Base-by-base conservation (phyloP, 2,329 filamentous ascomycete genomes). In the Colletotrichum liriopes region DNA sequence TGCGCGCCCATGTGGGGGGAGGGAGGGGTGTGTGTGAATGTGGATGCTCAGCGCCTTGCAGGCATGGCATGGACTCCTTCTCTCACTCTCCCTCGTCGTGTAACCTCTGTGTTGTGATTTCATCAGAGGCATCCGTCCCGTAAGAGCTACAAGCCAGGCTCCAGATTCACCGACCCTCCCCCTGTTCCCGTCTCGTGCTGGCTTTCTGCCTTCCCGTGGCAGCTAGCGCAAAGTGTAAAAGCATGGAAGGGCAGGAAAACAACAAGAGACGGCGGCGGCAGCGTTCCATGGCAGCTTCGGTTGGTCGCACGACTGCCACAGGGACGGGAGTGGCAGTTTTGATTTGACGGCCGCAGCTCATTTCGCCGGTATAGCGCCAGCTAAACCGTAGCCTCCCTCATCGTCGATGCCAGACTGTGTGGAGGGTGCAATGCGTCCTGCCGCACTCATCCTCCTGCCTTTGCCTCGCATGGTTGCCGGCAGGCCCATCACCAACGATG, bases 361-460 rank as follows among this genome's bases (percentile, higher is more conserved):
- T 52, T 64, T 54, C 45, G 20, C 61, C 61, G 11, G 23, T 23
- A 43, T n/a, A 32, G 51, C 37, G 37, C 35, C 23, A 54, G 23
- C 14, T 18, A 32, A 35, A 9, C 35, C 37, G 32, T 47, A 56
- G 39, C 55, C 29, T 60, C 29, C 39, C 41, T 60, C n/a, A 47
- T 20, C 14, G 39, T 32, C 32, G 37, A 63, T 72, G 65, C 64
- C 59, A 64, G 69, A 54, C 45, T 69, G 59, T 52, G 64, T 64
- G 43, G 62, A 35, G 29, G 16, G 18, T 58, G 43, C 43, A 52
- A 41, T 62, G 43, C 65, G 39, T 62, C 51, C 47, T 72, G 58
- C 51, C 52, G 58, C 26, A n/a, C 47, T 47, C 51, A 20, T 37
- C 41, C 32, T 54, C n/a, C 32, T 18, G 51, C 49, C 16, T 52